Base-by-base conservation (phyloP, 371 early-diverging fungal genomes). In the Rhizomucor pusillus region DNA sequence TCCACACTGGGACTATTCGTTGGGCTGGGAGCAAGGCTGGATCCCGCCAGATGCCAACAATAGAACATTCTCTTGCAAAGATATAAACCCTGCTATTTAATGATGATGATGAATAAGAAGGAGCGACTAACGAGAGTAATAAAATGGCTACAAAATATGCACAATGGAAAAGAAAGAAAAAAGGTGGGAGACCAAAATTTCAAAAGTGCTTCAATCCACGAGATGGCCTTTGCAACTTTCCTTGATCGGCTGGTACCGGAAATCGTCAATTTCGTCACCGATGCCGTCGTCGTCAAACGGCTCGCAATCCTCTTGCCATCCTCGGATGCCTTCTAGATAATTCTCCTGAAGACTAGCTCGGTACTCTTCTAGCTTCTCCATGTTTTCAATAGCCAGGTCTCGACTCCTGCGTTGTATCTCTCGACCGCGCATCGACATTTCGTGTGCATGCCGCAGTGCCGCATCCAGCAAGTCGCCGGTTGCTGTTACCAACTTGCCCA, bases 1-100 rank as follows among this genome's bases (percentile, higher is more conserved):
- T 41, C 84, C 86, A 9, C 77, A 86, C 23, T 90, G 89, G 90
- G 81, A 87, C 50, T 90, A 85, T 54, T 71, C 85, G 7, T 67
- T 82, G 47, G 73, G 71, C 48, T 69, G 67, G 67, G 71, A 76
- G 39, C 73, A 76, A 56, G 73, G 73, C 12, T 76, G 65, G 71
- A 60, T 71, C 16, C 77, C 77, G 13, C 54, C 58, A n/a, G 66
- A 76, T 53, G 71, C 67, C 9, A 70, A 71, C 52, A 37, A 50
- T 5, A 62, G 75, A 14, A 43, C 46, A 20, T 57, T 40, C 34
- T 41, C 59, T 1, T 65, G 63, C 41, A 35, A 55, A 19, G 39
- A 45, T 12, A 25, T 52, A n/a, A n/a, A n/a, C n/a, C n/a, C n/a
- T n/a, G n/a, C n/a, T n/a, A n/a, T n/a, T n/a, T n/a, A n/a, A n/a